phyloP scores from a whole-genome alignment of 257 asterid species.

The Avicennia marina region DNA sequence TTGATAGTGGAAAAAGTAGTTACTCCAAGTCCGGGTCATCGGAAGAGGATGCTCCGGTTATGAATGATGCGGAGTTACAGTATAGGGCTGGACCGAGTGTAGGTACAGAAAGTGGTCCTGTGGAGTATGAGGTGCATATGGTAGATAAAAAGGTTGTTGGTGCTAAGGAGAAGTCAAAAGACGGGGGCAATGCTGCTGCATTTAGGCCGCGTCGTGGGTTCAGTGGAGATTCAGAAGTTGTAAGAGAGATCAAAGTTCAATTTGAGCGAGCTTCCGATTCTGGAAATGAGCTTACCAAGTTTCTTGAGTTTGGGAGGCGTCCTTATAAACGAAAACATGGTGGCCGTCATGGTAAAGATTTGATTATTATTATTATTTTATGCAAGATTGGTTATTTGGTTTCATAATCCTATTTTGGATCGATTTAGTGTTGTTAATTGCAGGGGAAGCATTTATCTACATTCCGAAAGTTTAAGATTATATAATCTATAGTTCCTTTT shows the following conservation, averaged over 20 bases:
- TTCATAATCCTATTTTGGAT: constrained; percentile 14
- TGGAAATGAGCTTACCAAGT: constrained; percentile 63
- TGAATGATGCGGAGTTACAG: constrained; percentile 43
- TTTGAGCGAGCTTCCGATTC: constrained; percentile 77
- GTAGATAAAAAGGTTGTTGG: constrained; percentile 86
- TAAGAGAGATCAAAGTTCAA: constrained; percentile 71
- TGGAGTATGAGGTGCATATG: constrained; percentile 79
- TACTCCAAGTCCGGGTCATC: constrained; percentile 42
- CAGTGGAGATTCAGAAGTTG: constrained; percentile 69
- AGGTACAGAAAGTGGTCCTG: constrained; percentile 53
- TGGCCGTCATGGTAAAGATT: constrained; percentile 62
- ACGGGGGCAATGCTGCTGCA: constrained; percentile 45
- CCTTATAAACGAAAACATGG: constrained; percentile 72
- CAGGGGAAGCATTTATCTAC: neutral
- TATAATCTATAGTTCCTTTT: neutral
- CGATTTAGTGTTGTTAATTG: neutral
- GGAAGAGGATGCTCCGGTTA: constrained; percentile 36
- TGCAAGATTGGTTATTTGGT: neutral
- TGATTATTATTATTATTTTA: constrained; percentile 13
- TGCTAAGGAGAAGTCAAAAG: constrained; percentile 46
- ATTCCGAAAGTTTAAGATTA: neutral
- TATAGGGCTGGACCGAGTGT: constrained; percentile 47
- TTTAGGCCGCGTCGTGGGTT: constrained; percentile 53
- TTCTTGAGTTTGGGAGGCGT: constrained; percentile 88
- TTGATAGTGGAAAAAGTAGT: constrained; percentile 47